These are phyloP conservation scores for Phytophthora citrophthora DNA, from an alignment of 352 stramenopile genomes.

Conservation along the genomic window DNA sequence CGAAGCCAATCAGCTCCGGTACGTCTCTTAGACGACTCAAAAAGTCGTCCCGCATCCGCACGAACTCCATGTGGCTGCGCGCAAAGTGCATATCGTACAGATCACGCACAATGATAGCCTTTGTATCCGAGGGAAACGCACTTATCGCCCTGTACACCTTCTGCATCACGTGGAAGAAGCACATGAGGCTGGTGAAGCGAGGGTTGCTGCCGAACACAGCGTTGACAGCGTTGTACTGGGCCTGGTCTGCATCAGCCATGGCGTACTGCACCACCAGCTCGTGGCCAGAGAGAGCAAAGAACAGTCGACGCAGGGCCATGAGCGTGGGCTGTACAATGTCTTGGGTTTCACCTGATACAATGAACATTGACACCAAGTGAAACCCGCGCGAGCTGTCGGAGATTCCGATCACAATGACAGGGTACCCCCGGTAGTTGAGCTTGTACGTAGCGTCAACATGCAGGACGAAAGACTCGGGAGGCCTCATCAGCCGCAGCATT, in stretches of 20 bases:
- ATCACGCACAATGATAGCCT: neutral
- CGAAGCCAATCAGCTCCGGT: neutral
- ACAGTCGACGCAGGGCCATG: neutral
- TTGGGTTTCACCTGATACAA: too few relatives aligned
- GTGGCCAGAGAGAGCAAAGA: neutral
- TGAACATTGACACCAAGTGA: too few relatives aligned
- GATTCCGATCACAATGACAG: too few relatives aligned
- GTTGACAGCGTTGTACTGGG: neutral
- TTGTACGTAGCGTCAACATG: too few relatives aligned
- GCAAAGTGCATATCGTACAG: neutral
- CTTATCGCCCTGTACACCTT: neutral
- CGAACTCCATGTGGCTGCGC: neutral
- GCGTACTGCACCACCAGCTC: neutral
- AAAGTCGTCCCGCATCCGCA: neutral
- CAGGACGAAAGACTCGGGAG: too few relatives aligned
- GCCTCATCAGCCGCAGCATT: too few relatives aligned
- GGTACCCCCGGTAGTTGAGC: too few relatives aligned
- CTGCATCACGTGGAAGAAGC: slow-evolving; percentile 2
- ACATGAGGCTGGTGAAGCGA: slow-evolving; percentile 18
- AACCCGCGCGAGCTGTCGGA: too few relatives aligned
- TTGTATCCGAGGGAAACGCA: neutral
- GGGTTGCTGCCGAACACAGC: neutral
- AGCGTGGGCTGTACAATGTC: too few relatives aligned
- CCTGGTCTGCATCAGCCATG: slow-evolving; percentile 21
- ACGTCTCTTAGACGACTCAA: neutral